These are phyloP conservation scores for Blastomyces emzantsi DNA, from an alignment of 2,329 filamentous ascomycete genomes.

Conservation along the genomic window DNA sequence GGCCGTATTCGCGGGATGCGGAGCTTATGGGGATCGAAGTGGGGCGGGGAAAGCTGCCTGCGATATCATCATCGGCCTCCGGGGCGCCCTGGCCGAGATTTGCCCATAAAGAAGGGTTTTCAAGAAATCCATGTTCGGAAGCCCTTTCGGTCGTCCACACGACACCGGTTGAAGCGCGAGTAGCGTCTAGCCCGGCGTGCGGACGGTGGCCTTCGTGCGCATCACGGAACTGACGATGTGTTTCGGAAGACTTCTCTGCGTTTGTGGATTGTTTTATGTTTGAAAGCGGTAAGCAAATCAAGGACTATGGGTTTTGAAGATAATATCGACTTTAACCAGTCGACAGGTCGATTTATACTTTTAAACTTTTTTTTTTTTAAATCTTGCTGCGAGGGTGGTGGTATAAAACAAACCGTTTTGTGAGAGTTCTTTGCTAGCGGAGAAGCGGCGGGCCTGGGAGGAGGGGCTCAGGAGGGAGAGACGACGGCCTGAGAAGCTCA, in stretches of 20 bases:
- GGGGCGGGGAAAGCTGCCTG: constrained; percentile 78
- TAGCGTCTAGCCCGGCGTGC: constrained; percentile 83
- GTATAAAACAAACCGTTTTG: constrained; percentile 14
- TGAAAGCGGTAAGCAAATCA: neutral
- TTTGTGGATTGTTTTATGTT: neutral
- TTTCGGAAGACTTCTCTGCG: constrained; percentile 69
- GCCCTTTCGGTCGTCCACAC: constrained; percentile 69
- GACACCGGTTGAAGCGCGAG: constrained; percentile 81
- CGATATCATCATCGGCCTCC: constrained; percentile 87
- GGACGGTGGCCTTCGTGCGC: constrained; percentile 86
- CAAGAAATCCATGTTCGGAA: constrained; percentile 76
- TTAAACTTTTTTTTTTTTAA: neutral
- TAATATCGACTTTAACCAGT: neutral
- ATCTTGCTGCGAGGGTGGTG: constrained; percentile 10
- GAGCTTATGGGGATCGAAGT: constrained; percentile 67
- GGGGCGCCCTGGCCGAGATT: constrained; percentile 92
- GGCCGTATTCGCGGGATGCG: constrained; percentile 78
- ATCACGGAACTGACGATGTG: constrained; percentile 80
- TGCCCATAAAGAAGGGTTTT: constrained; percentile 75
- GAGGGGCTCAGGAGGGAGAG: constrained; percentile 36
- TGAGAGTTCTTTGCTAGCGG: constrained; percentile 35
- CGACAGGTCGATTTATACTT: neutral
- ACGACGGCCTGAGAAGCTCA: constrained; percentile 41
- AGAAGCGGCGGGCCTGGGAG: constrained; percentile 32
- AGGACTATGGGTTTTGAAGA: neutral